Conservation (phyloP, 805 yeast species). For the Wickerhamiella alocasiicola region DNA sequence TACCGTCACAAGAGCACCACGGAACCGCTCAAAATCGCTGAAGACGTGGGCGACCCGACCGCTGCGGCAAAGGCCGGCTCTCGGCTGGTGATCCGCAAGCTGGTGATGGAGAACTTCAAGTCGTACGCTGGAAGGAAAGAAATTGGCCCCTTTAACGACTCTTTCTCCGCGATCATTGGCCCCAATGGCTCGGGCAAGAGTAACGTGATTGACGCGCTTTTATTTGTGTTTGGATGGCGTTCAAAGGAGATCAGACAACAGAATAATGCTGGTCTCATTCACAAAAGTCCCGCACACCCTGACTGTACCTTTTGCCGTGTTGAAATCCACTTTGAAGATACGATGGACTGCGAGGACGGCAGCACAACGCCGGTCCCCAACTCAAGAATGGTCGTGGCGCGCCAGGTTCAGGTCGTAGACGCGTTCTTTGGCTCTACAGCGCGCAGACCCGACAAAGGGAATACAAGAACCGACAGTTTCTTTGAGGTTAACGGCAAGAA, state of each 20-base stretch:
- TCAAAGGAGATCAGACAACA: conserved; percentile 96
- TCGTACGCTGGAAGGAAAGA: conserved; percentile 89
- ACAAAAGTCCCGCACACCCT: conserved; percentile 67
- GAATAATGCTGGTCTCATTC: conserved; percentile 83
- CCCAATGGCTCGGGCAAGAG: conserved; percentile 98
- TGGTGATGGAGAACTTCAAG: conserved; percentile 76
- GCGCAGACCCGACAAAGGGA: conserved; percentile 26
- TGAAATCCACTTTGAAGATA: conserved; percentile 76
- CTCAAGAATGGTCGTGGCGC: conserved; percentile 54
- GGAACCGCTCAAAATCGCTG: neutral
- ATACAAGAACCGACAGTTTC: conserved; percentile 51
- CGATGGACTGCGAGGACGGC: conserved; percentile 39
- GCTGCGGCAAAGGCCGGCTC: neutral
- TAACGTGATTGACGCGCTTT: conserved; percentile 89
- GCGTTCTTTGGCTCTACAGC: conserved; percentile 25
- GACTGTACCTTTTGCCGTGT: conserved; percentile 68
- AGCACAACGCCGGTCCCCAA: conserved; percentile 38
- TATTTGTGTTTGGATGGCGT: conserved; percentile 93
- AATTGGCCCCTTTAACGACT: conserved; percentile 87
- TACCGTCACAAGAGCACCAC: neutral
- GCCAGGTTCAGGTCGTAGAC: conserved; percentile 68
- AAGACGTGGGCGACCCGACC: neutral
- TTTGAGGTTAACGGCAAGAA: conserved; percentile 44
- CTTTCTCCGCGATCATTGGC: conserved; percentile 95
- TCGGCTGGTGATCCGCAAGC: conserved; percentile 60